Evolutionary conservation across 2,329 filamentous ascomycete species (phyloP).

Genomic region (Diplodia seriata): DNA sequence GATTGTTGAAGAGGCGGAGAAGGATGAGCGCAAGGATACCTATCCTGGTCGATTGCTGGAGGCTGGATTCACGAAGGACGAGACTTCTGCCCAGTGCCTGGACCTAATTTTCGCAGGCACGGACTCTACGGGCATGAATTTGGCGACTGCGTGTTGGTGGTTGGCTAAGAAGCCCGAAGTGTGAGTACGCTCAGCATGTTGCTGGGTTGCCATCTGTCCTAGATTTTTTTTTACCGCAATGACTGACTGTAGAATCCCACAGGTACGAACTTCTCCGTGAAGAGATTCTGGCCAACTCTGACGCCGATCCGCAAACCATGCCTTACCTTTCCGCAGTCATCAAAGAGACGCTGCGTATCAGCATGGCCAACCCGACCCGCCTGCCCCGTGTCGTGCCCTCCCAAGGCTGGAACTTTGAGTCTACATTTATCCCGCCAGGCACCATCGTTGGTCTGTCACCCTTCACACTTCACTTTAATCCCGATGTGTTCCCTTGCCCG

Average conservation of each 20-base stretch:
- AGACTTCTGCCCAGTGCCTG: conserved; percentile 60
- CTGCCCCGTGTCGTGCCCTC: conserved; percentile 37
- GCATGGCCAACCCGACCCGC: conserved; percentile 41
- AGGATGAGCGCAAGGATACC: conserved; percentile 46
- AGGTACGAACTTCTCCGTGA: conserved; percentile 47
- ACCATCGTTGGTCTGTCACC: conserved; percentile 41
- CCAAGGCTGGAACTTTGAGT: conserved; percentile 34
- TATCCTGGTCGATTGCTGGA: conserved; percentile 59
- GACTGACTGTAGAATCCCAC: background rate
- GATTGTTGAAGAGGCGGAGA: conserved; percentile 44
- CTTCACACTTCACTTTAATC: conserved; percentile 40
- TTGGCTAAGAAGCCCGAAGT: conserved; percentile 53
- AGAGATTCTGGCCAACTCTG: conserved; percentile 43
- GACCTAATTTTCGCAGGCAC: conserved; percentile 54
- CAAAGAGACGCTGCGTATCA: conserved; percentile 44
- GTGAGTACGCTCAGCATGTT: conserved; percentile 39
- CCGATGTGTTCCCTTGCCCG: conserved; percentile 38
- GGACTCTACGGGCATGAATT: conserved; percentile 56
- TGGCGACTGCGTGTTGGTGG: conserved; percentile 57
- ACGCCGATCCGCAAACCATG: conserved; percentile 36
- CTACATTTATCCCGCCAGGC: conserved; percentile 37
- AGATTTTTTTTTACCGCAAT: background rate
- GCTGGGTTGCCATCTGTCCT: background rate
- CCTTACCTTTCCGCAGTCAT: conserved; percentile 45
- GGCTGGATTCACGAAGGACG: conserved; percentile 51